phyloP scores from a whole-genome alignment of 768 basidiomycete genomes.

The Suillus bovinus region DNA sequence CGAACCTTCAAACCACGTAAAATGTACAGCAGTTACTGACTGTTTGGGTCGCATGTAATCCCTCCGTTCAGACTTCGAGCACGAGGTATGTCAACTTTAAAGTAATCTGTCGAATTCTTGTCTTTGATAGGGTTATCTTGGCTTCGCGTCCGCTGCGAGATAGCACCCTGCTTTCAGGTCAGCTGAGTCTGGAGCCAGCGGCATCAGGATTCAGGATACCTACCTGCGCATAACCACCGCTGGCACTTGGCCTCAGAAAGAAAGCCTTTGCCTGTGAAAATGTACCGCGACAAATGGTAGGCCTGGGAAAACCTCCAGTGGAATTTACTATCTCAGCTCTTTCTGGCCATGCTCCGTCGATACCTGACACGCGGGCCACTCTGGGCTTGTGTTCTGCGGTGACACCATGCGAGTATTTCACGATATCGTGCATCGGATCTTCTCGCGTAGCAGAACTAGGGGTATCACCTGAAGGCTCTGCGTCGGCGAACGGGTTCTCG shows the following conservation, averaged over 20 bases:
- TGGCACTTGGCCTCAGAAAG: conserved; percentile 1
- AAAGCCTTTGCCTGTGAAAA: conserved; percentile 9
- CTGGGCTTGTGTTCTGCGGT: conserved; percentile 10
- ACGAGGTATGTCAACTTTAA: conserved; percentile 8
- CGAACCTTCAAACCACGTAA: not conserved
- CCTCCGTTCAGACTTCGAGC: not conserved
- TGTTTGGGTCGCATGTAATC: conserved; percentile 1
- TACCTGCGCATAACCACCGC: not conserved
- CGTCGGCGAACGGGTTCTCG: not conserved
- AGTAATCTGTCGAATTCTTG: not conserved
- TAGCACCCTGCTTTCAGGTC: not conserved
- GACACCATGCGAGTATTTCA: conserved; percentile 3
- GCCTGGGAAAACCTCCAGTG: not conserved
- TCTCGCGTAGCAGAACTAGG: not conserved
- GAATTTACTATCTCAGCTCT: not conserved
- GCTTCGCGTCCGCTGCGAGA: conserved; percentile 2
- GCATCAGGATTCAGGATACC: not conserved
- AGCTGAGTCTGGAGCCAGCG: not conserved
- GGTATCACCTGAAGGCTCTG: not conserved
- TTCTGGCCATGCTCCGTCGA: conserved; percentile 1
- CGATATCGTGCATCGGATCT: conserved; percentile 1
- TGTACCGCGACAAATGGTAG: conserved; percentile 3
- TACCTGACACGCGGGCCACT: conserved; percentile 4
- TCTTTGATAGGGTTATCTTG: conserved; percentile 3
- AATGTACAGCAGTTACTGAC: not conserved